A percentile compares a stretch with the other conserved stretches of the same genome.
Conservation (phyloP, 2,329 filamentous ascomycete genomes). For the Aspergillus oerlinghausenensis region DNA sequence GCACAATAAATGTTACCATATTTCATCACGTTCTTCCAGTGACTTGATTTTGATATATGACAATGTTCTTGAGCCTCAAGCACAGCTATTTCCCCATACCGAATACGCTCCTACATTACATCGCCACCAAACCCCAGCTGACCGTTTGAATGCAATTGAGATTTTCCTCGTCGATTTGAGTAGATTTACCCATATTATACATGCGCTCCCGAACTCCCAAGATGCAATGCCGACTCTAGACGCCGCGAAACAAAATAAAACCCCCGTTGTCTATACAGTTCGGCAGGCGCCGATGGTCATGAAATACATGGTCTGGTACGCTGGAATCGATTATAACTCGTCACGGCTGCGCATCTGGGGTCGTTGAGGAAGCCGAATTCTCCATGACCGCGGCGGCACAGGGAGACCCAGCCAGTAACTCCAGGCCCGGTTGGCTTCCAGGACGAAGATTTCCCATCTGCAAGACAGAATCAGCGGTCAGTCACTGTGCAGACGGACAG, state of each 20-base stretch:
- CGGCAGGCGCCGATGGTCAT: background rate
- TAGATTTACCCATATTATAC: background rate
- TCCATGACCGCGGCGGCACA: conserved; percentile 54
- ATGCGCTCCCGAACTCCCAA: conserved; percentile 4
- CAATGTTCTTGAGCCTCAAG: background rate
- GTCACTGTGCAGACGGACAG: background rate
- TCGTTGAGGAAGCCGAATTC: conserved; percentile 41
- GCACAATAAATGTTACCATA: background rate
- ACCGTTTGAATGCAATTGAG: background rate
- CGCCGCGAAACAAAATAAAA: background rate
- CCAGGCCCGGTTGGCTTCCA: conserved; percentile 54
- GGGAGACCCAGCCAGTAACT: conserved; percentile 61
- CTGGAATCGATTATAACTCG: conserved; percentile 34
- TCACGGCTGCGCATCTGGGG: conserved; percentile 25
- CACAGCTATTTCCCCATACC: too few species aligned
- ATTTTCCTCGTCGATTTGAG: background rate
- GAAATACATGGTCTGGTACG: background rate
- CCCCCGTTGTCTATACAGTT: background rate
- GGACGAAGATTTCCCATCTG: conserved; percentile 49
- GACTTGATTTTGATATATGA: background rate
- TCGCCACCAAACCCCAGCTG: background rate
- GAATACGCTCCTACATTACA: background rate
- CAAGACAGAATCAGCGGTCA: background rate
- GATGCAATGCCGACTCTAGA: background rate
- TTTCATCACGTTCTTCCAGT: background rate